Evolutionary conservation across 495 filamentous ascomycete genomes (phyloP), one percentile per base, ranked within the genome.

Genomic region (Glutinoglossum americanum): DNA sequence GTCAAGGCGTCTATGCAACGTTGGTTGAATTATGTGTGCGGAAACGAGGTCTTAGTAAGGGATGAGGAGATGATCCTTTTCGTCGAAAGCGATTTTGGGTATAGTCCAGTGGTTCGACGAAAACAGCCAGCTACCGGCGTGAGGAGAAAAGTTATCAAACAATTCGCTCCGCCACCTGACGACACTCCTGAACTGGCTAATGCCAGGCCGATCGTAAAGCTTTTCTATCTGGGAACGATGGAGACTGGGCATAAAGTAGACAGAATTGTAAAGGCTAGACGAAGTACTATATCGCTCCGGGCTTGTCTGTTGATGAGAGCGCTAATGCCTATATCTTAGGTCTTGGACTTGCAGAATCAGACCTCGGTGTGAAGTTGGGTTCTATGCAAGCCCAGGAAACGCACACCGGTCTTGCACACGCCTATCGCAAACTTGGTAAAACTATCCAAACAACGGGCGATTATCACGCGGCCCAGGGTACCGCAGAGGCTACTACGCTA

Each of bases 51-150:
- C 1, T 76, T 99, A 6, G 93, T 92, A 68, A 79, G 86, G 35
- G 93, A 99, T 67, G 89, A 95, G 59, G 93, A 99, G 68, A 86
- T 97, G 76, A 81, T 94, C 5, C 79, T 96, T 41, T 99, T 99
- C 60, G 89, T 97, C 25, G 93, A 99, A 67, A 92, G 87, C 63
- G 93, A 99, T 69, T 94, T 94, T 68, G 93, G 93, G 25, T 99
- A 99, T 67, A 94, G 88, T 64, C 93, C 93, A 5, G 84, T 97
- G 60, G 81, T 97, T 21, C 81, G 87, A 63, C 84, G 87, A 75
- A 95, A 94, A 72, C 93, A 99, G 69, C 93, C 93, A 6, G 93
- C 93, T 17, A 99, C 93, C 0, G 93, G 93, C 41, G 87, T 97
- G 57, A 80, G 90, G 45, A 80, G 93, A 62, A 92, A 93, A 70